Percentiles rank a stretch among this genome's conserved stretches.
Conservation (phyloP, 164 flowering plant genomes). For the Vitis rupestris region DNA sequence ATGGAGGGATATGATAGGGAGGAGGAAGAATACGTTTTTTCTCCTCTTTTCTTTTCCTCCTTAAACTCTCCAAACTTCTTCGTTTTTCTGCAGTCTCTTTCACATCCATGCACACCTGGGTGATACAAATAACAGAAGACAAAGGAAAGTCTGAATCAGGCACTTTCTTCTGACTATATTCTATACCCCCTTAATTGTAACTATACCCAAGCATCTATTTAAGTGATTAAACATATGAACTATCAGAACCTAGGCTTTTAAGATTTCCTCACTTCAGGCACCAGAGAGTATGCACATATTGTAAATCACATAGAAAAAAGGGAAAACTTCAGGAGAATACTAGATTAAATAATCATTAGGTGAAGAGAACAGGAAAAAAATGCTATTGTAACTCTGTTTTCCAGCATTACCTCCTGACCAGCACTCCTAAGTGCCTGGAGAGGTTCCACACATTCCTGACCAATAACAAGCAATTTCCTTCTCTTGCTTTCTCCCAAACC, state of each 20-base stretch:
- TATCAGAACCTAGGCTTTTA: no score
- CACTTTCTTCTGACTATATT: no score
- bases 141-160: not conserved
- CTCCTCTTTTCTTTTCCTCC: constrained; percentile 60
- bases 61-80: constrained; percentile 28
- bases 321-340: no score
- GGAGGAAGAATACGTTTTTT: constrained; percentile 39
- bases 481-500: constrained; percentile 28
- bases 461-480: constrained; percentile 72
- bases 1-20: not conserved
- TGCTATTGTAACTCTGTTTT: no score
- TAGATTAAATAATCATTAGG: no score
- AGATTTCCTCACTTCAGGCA: no score
- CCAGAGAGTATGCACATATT: no score
- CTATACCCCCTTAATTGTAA: no score
- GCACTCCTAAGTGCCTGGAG: constrained; percentile 77
- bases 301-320: no score
- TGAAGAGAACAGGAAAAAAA: no score
- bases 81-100: constrained; percentile 48
- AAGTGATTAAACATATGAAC: no score
- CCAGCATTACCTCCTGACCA: constrained; percentile 65
- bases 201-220: no score
- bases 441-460: constrained; percentile 85
- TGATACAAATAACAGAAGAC: not conserved
- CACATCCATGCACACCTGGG: constrained; percentile 49